Base-by-base conservation (phyloP, 83 land plant genomes). In the Diphasiastrum complanatum region DNA sequence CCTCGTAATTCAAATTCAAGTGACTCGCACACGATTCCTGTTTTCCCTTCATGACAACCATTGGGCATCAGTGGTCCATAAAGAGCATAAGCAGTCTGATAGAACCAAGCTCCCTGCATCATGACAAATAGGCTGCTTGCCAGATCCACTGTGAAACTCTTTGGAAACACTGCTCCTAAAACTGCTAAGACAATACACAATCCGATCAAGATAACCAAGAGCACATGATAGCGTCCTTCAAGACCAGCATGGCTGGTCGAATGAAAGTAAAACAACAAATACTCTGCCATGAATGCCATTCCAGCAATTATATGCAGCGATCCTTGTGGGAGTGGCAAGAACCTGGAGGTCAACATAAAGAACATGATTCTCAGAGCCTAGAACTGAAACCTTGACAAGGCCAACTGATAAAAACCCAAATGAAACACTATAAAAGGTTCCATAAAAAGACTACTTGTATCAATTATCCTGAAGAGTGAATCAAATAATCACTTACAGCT, bases 91-190 rank as follows among this genome's bases (percentile, higher is more conserved):
- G 96, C 99, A 36, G 78, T 85, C 60, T 83, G 84, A 63, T 89
- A 93, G 69, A 93, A 93, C 99, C 99, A 93, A 20, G 82, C 73
- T 40, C 99, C 99, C 63, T 93, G 99, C 11, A 89, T 73, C 8
- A 91, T 80, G 36, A 89, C 63, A 23, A 79, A 60, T 20, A 89
- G 75, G 35, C 89, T 83, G 27, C 77, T 67, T 33, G 76, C 65
- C 23, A 93, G 41, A 68, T 93, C 99, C 20, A 85, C 72, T 1
- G 69, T 66, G 46, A 93, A 82, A 75, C 78, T 85, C 18, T 75
- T 70, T 5, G 86, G 99, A 46, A 78, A 59, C 28, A 83, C 75
- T 5, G 92, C 84, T 10, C 81, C 84, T 3, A 82, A 65, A 20
- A 83, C 40, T 18, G 78, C 65, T 29, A 78, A 68, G 16, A 85